A percentile compares a stretch with the other conserved stretches of the same genome.
These are phyloP conservation scores for Monilinia fructicola DNA, from an alignment of 2,329 filamentous ascomycete species.

Conservation along the genomic window DNA sequence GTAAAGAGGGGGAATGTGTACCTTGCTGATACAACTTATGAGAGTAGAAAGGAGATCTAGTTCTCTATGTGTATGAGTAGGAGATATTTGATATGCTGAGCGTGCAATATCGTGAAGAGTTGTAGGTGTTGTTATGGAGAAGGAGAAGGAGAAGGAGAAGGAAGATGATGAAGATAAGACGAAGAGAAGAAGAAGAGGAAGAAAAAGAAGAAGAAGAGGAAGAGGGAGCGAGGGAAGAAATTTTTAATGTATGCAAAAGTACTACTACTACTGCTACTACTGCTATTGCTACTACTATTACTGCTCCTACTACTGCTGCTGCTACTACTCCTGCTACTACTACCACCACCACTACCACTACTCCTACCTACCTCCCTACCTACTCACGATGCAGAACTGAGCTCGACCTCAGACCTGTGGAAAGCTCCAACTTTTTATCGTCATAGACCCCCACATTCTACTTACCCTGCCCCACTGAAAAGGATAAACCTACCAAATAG, in stretches of 20 bases:
- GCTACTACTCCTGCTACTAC: no score
- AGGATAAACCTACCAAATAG: background rate
- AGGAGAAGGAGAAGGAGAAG: background rate
- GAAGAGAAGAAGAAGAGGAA: no score
- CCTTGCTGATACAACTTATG: background rate
- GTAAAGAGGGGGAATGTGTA: constrained; percentile 20
- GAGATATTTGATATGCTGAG: background rate
- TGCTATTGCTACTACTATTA: no score
- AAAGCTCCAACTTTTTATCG: constrained; percentile 22
- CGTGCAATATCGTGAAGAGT: background rate
- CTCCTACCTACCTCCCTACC: background rate
- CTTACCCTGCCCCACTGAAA: background rate
- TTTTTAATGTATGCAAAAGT: constrained; percentile 2
- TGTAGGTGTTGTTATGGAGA: constrained; percentile 5
- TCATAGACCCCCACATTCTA: constrained; percentile 10
- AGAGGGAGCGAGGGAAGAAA: background rate
- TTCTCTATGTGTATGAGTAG: background rate
- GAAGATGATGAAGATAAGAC: no score
- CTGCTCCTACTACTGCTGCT: no score
- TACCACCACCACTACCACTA: no score
- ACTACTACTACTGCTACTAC: no score
- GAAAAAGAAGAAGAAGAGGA: background rate
- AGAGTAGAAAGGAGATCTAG: background rate
- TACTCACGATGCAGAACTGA: constrained; percentile 3
- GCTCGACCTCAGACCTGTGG: constrained; percentile 13